These are phyloP conservation scores for Globisporangium middletonii DNA, from an alignment of 352 stramenopile genomes.

Conservation along the genomic window DNA sequence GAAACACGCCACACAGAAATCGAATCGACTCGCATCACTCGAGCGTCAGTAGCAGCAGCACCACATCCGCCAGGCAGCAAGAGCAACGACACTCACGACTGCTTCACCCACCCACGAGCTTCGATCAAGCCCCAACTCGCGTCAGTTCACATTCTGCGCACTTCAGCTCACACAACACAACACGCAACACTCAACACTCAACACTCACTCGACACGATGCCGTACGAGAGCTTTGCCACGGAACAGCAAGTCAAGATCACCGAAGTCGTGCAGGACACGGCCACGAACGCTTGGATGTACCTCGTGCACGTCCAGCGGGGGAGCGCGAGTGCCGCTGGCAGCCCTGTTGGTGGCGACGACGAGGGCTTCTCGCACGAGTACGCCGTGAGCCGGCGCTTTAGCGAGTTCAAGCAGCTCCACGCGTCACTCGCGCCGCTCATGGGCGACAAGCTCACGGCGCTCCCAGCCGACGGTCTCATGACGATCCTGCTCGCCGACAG, in stretches of 20 bases:
- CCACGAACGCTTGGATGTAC: slow-evolving; percentile 67
- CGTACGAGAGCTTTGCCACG: slow-evolving; percentile 74
- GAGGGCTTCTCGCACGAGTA: slow-evolving; percentile 58
- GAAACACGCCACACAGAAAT: not conserved
- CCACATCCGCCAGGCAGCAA: not conserved
- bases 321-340: slow-evolving; percentile 18
- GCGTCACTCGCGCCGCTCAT: slow-evolving; percentile 45
- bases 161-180: not conserved
- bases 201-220: slow-evolving; percentile 26
- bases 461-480: slow-evolving; percentile 68
- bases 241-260: slow-evolving; percentile 60
- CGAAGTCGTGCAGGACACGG: slow-evolving; percentile 58
- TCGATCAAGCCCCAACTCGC: too few species aligned
- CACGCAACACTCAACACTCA: not conserved
- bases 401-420: slow-evolving; percentile 74
- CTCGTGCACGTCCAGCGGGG: slow-evolving; percentile 57
- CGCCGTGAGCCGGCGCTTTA: slow-evolving; percentile 61
- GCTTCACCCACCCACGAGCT: too few species aligned
- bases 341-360: slow-evolving; percentile 18
- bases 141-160: not conserved
- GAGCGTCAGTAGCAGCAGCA: slow-evolving; percentile 1
- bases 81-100: not conserved
- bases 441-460: slow-evolving; percentile 43
- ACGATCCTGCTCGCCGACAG: slow-evolving; percentile 70
- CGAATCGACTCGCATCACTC: slow-evolving; percentile 3